These are phyloP conservation scores for Metschnikowia kofuensis DNA, from an alignment of 805 yeast genomes.

Conservation along the genomic window DNA sequence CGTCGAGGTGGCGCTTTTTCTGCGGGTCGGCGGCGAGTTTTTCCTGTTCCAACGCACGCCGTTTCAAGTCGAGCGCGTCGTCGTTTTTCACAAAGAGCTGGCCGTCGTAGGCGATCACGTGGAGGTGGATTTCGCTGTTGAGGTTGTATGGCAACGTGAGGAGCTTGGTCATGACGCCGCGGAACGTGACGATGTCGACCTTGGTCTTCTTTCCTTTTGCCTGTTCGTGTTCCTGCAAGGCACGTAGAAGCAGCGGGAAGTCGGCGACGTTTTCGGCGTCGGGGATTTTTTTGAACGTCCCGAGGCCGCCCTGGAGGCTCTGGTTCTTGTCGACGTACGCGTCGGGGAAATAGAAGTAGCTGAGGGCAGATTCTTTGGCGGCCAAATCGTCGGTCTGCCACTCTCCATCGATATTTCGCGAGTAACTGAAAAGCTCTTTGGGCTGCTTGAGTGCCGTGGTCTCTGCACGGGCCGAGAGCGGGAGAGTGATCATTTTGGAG, in stretches of 20 bases:
- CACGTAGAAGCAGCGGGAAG: conserved; percentile 54
- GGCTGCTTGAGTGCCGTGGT: conserved; percentile 81
- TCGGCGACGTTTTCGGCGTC: conserved; percentile 52
- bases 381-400: conserved; percentile 37
- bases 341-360: conserved; percentile 83
- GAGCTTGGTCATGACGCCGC: conserved; percentile 79
- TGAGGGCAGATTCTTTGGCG: conserved; percentile 49
- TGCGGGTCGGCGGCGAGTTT: conserved; percentile 10
- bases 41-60: conserved; percentile 22
- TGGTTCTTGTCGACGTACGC: conserved; percentile 54
- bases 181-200: conserved; percentile 73
- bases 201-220: conserved; percentile 42
- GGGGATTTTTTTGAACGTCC: conserved; percentile 54
- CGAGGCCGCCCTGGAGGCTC: conserved; percentile 65
- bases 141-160: conserved; percentile 63
- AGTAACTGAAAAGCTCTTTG: conserved; percentile 68
- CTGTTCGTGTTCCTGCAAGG: conserved; percentile 57
- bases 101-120: conserved; percentile 70
- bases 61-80: conserved; percentile 37
- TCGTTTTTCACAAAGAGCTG: conserved; percentile 61
- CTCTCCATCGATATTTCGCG: conserved; percentile 55
- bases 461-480: conserved; percentile 49
- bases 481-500: conserved; percentile 60
- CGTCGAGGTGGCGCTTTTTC: conserved; percentile 30
- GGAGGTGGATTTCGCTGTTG: conserved; percentile 56